phyloP scores from a whole-genome alignment of 139 green algal genomes.

The Axilococcus clingmanii region DNA sequence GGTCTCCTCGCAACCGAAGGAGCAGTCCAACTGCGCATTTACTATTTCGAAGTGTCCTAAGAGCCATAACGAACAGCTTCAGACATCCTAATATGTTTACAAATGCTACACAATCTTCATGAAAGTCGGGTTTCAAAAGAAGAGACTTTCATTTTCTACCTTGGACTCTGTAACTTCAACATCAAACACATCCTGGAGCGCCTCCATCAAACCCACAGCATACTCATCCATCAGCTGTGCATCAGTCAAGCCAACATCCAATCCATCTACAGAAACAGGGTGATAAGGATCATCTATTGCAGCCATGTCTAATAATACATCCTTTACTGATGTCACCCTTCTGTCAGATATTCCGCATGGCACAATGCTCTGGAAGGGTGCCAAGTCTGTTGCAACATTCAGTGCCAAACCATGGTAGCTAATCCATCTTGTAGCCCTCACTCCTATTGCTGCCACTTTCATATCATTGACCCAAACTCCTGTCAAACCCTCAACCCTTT shows the following conservation, averaged over 20 bases:
- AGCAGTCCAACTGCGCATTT: no score
- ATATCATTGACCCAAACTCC: slow-evolving; percentile 55
- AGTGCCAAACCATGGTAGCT: slow-evolving; percentile 73
- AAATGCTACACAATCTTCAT: no score
- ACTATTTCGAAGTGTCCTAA: no score
- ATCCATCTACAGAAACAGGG: neutral
- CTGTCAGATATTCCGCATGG: slow-evolving; percentile 60
- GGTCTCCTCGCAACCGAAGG: no score
- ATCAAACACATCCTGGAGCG: slow-evolving; percentile 53
- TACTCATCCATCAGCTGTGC: slow-evolving; percentile 55
- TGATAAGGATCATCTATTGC: neutral
- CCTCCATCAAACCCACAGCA: slow-evolving; percentile 44
- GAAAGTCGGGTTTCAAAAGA: no score
- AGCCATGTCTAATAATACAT: neutral
- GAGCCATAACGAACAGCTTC: no score
- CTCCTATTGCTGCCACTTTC: slow-evolving; percentile 71
- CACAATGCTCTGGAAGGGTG: slow-evolving; percentile 53
- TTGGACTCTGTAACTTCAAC: slow-evolving; percentile 22
- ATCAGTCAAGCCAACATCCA: neutral
- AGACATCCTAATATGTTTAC: no score
- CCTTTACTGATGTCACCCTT: slow-evolving; percentile 24
- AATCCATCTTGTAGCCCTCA: slow-evolving; percentile 56
- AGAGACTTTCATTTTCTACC: neutral
- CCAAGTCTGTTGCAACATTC: slow-evolving; percentile 57
- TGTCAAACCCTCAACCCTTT: slow-evolving; percentile 51